Evolutionary conservation across 192 early-diverging fungal species (phyloP), one percentile per base, ranked within the genome.

Genomic region (Thoreauomyces humboldtii): DNA sequence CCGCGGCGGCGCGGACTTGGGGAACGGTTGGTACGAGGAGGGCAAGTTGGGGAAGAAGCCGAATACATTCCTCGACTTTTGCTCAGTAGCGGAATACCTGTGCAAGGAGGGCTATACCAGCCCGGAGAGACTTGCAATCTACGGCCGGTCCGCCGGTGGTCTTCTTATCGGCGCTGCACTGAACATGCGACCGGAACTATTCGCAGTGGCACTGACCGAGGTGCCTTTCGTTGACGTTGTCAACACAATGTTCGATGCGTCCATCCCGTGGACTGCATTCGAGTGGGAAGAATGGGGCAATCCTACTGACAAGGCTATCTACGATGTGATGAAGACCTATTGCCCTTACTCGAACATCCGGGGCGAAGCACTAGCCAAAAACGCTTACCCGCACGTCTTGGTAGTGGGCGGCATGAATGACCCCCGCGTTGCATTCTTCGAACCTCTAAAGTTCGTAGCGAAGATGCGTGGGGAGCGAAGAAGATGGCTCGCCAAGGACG

Each of bases 391-490:
- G 22, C 58, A 78, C 36, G 37, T 78, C 14, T 44, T 78, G 21
- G 61, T 78, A 19, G 46, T 61, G n/a, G 91, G 83, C 44, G 94
- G 92, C 4, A 83, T 92, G 62, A 86, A 84, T 43, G 94, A 96
- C 71, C 89, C 88, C 50, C 78, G 94, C 4, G 94, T 96, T 4
- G 77, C 83, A 19, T 88, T 84, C 51, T 92, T 87, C 69, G 92
- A 96, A 59, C 88, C 91, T 0, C 69, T 89, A 12, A 96, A 96
- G 66, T 96, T 85, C 74, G 86, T 93, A 25, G 90, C 94, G 11
- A 80, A 92, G 12, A 58, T 94, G 55, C 78, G 87, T 69, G 76
- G 67, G n/a, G 67, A 69, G 47, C 31, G 51, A 21, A 58, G 58
- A n/a, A 28, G 58, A 32, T 50, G 17, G 28, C 38, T 9, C 38